Conservation (phyloP, 75 land plant genomes). For the Pinus tabuliformis region DNA sequence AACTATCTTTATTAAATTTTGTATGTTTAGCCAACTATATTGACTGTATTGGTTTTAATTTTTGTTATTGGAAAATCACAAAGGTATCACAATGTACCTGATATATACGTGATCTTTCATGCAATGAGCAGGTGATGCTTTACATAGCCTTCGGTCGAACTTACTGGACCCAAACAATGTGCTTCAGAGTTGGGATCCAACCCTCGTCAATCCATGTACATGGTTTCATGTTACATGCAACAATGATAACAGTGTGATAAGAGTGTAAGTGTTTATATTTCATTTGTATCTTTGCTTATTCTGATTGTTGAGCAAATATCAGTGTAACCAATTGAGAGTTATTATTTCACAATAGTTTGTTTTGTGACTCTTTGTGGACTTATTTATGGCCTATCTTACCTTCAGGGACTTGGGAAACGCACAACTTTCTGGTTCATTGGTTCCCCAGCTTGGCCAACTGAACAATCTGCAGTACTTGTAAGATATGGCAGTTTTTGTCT, state of each 20-base stretch:
- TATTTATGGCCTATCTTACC: neutral
- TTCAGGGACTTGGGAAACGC: conserved; percentile 96
- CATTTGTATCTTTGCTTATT: neutral
- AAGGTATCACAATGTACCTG: neutral
- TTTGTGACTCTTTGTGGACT: neutral
- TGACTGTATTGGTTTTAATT: neutral
- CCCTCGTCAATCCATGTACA: conserved; percentile 97
- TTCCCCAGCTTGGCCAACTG: conserved; percentile 78
- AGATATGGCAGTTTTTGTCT: conserved; percentile 15
- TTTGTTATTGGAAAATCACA: neutral
- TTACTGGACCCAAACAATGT: conserved; percentile 83
- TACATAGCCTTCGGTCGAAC: conserved; percentile 55
- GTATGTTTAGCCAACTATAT: no score
- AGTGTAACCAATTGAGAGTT: conserved; percentile 8
- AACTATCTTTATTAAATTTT: no score
- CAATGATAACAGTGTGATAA: conserved; percentile 75
- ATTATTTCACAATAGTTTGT: neutral
- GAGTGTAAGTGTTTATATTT: conserved; percentile 66
- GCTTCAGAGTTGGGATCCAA: conserved; percentile 98
- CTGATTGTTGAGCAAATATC: neutral
- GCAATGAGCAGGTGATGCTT: conserved; percentile 77
- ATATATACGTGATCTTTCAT: neutral
- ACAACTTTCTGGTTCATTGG: conserved; percentile 72
- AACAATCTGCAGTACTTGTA: conserved; percentile 87
- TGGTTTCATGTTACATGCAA: conserved; percentile 99